Conservation (phyloP, 768 basidiomycete species). For the Amanita phalloides region DNA sequence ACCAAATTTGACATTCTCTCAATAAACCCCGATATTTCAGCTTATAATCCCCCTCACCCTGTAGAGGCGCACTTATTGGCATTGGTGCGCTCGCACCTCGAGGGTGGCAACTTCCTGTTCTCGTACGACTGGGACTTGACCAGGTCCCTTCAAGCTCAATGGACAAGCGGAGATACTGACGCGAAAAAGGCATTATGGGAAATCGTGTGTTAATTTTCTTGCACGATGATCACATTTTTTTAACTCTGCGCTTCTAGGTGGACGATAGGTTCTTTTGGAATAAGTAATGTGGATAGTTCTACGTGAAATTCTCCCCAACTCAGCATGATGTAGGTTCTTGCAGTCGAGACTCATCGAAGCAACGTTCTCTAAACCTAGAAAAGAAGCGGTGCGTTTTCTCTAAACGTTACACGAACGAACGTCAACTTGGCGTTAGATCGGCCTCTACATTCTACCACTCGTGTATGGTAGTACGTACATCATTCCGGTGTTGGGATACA, state of each 20-base stretch:
- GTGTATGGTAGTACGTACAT: slow-evolving; percentile 82
- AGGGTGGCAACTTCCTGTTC: slow-evolving; percentile 75
- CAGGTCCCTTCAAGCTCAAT: slow-evolving; percentile 76
- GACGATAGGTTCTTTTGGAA: slow-evolving; percentile 99
- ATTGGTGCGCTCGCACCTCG: slow-evolving; percentile 78
- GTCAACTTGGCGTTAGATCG: slow-evolving; percentile 42
- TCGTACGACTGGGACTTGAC: slow-evolving; percentile 90
- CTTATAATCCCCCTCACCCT: slow-evolving; percentile 63
- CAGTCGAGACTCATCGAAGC: slow-evolving; percentile 28
- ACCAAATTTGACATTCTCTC: slow-evolving; percentile 90
- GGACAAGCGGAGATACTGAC: slow-evolving; percentile 41
- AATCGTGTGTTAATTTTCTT: slow-evolving; percentile 38
- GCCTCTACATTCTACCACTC: slow-evolving; percentile 83
- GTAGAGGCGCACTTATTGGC: slow-evolving; percentile 83
- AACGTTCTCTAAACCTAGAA: slow-evolving; percentile 34
- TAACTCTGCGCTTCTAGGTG: slow-evolving; percentile 33
- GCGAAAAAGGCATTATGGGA: slow-evolving; percentile 61
- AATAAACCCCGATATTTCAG: slow-evolving; percentile 59
- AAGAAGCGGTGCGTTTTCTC: slow-evolving; percentile 44
- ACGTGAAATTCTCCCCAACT: slow-evolving; percentile 45
- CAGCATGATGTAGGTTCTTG: slow-evolving; percentile 22
- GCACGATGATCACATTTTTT: background rate
- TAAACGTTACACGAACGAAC: background rate
- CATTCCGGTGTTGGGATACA: background rate
- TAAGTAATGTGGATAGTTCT: slow-evolving; percentile 47